Conservation (phyloP, 2,329 filamentous ascomycete genomes). For the Colletotrichum tofieldiae region DNA sequence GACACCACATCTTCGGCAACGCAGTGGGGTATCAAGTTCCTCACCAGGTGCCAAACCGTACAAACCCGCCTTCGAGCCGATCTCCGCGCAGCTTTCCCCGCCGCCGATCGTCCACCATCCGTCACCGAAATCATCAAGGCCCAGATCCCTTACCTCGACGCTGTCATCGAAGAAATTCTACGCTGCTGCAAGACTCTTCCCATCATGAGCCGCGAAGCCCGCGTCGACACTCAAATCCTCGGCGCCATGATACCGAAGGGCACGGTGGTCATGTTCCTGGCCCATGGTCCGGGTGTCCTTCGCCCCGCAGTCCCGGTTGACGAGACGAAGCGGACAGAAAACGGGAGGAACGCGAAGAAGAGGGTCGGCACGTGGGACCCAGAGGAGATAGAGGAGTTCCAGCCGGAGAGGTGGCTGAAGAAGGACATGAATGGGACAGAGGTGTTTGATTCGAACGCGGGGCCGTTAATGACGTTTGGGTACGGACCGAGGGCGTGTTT, state of each 20-base stretch:
- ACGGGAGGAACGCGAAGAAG: not conserved
- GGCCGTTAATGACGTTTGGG: constrained; percentile 48
- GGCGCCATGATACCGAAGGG: constrained; percentile 49
- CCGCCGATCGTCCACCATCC: constrained; percentile 41
- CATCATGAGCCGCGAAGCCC: constrained; percentile 46
- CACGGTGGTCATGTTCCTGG: constrained; percentile 42
- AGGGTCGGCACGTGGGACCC: constrained; percentile 31
- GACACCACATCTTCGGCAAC: constrained; percentile 47
- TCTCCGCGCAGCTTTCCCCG: constrained; percentile 41
- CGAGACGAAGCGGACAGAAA: constrained; percentile 43
- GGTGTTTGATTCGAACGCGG: constrained; percentile 46
- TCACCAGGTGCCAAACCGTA: constrained; percentile 39
- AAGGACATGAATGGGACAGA: constrained; percentile 27
- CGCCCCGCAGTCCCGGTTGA: constrained; percentile 15
- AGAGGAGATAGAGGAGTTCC: constrained; percentile 38
- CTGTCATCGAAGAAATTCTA: constrained; percentile 49
- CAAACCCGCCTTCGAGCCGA: constrained; percentile 50
- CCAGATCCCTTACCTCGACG: constrained; percentile 49
- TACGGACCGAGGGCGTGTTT: constrained; percentile 48
- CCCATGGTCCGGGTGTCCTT: constrained; percentile 36
- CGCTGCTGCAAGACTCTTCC: constrained; percentile 47
- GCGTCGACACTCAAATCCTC: constrained; percentile 47
- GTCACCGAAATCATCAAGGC: constrained; percentile 44
- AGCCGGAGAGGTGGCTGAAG: constrained; percentile 46
- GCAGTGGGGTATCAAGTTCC: constrained; percentile 46